Percentiles rank a stretch among this genome's conserved stretches.
phyloP scores from a whole-genome alignment of 2,329 filamentous ascomycete genomes.

The Penicillium sp. region DNA sequence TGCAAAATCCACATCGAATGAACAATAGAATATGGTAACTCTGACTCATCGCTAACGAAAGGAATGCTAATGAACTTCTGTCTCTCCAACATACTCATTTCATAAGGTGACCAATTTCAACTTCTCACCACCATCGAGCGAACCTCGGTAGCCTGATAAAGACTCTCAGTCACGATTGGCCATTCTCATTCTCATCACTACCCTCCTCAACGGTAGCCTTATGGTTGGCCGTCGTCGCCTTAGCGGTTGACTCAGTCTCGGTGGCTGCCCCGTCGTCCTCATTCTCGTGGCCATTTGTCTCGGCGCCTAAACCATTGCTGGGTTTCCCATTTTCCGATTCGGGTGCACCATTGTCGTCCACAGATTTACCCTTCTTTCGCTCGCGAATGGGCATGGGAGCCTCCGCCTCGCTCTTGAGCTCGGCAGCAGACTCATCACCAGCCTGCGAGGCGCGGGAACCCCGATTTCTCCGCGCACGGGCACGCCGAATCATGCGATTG shows the following conservation, averaged over 20 bases:
- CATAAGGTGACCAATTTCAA: background rate
- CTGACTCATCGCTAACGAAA: background rate
- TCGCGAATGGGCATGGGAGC: slow-evolving; percentile 10
- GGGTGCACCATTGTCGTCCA: slow-evolving; percentile 12
- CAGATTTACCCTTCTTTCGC: slow-evolving; percentile 25
- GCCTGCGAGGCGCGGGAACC: slow-evolving; percentile 15
- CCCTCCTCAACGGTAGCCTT: slow-evolving; percentile 19
- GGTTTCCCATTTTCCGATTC: background rate
- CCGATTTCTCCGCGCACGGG: slow-evolving; percentile 14
- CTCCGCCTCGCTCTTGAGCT: slow-evolving; percentile 28
- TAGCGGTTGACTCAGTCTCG: slow-evolving; percentile 18
- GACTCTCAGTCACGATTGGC: background rate
- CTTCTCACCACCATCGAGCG: background rate
- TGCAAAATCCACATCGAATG: too few species aligned
- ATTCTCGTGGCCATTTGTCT: background rate
- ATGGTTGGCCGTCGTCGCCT: slow-evolving; percentile 8
- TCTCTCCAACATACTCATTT: background rate
- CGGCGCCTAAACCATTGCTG: background rate
- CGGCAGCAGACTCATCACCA: slow-evolving; percentile 28
- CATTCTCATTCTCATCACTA: slow-evolving; percentile 3
- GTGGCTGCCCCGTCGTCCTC: slow-evolving; percentile 18
- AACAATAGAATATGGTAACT: background rate
- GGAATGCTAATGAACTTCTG: background rate
- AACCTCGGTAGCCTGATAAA: background rate
- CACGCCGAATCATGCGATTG: slow-evolving; percentile 34